Evolutionary conservation across 1,139 yeast genomes (phyloP), one percentile per base, ranked within the genome.

Genomic region (Yamadazyma jaroonii): DNA sequence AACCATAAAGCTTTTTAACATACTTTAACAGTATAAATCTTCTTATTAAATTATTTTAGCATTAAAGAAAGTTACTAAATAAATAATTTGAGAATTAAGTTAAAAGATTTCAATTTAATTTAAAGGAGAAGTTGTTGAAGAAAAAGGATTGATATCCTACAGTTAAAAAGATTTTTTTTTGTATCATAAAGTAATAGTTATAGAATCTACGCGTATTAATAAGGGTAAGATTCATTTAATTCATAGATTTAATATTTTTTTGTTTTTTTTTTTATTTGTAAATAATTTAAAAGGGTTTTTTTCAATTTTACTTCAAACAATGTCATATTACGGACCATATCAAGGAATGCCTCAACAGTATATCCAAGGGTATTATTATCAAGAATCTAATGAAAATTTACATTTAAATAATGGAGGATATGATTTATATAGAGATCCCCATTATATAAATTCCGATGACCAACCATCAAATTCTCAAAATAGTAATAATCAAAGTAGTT

Each of bases 251-350:
- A 12, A 14, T 13, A 12, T 13, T 9, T 9, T 9, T 20, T n/a
- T 28, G 15, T 15, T 28, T 28, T 12, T 12, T 9, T 26, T 26
- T 26, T 26, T 26, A 26, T 10, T n/a, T n/a, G n/a, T n/a, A n/a
- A n/a, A n/a, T n/a, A n/a, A n/a, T n/a, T n/a, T n/a, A n/a, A n/a
- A 26, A 26, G 14, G 11, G 32, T 20, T 7, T 29, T 17, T 21
- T 20, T 17, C 20, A 17, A 17, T 17, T n/a, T n/a, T n/a, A n/a
- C n/a, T n/a, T n/a, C n/a, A n/a, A n/a, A 23, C 12, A 12, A 71
- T 71, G 77, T 59, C 74, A 34, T 70, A 67, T 55, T 69, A 66
- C 53, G 72, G 69, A 41, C 72, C 72, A 21, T 70, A 63, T 50
- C 74, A 66, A 49, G 65, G 67, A 25, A 55, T 60, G 24, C 64